Evolutionary conservation across 805 yeast genomes (phyloP).

Genomic region (Kluyveromyces starmeri): DNA sequence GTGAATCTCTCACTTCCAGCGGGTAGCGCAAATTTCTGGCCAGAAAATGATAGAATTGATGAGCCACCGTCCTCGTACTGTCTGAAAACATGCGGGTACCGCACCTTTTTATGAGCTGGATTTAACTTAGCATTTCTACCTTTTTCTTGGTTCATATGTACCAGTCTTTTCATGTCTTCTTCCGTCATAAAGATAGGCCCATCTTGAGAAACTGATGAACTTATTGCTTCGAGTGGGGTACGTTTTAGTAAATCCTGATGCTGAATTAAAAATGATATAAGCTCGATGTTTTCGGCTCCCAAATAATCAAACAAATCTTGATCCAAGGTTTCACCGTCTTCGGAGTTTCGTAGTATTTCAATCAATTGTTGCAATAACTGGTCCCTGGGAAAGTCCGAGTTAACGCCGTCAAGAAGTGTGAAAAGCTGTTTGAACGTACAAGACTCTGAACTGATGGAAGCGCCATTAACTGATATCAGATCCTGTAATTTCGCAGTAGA

Average conservation of each 20-base stretch:
- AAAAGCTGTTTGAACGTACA: constrained; percentile 9
- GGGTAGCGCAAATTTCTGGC: constrained; percentile 74
- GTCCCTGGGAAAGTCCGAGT: constrained; percentile 28
- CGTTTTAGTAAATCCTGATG: constrained; percentile 7
- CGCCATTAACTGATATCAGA: not conserved
- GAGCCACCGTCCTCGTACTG: constrained; percentile 48
- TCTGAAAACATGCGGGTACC: constrained; percentile 84
- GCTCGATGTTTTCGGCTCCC: constrained; percentile 80
- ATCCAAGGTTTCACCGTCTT: constrained; percentile 44
- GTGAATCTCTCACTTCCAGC: constrained; percentile 64
- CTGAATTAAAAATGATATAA: constrained; percentile 42
- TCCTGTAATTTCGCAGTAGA: constrained; percentile 17
- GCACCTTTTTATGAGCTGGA: constrained; percentile 37
- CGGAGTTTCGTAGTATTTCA: constrained; percentile 20
- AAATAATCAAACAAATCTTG: constrained; percentile 66
- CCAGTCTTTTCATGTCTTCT: constrained; percentile 46
- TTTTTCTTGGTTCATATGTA: constrained; percentile 39
- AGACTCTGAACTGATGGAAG: not conserved
- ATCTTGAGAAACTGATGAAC: constrained; percentile 11
- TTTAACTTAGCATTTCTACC: constrained; percentile 42
- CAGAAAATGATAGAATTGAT: constrained; percentile 65
- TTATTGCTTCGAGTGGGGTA: not conserved
- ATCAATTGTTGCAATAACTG: constrained; percentile 24
- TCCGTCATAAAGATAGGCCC: constrained; percentile 37
- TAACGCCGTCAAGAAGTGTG: constrained; percentile 10